Base-by-base conservation (phyloP, 345 rosid species). In the Cardamine resedifolia region DNA sequence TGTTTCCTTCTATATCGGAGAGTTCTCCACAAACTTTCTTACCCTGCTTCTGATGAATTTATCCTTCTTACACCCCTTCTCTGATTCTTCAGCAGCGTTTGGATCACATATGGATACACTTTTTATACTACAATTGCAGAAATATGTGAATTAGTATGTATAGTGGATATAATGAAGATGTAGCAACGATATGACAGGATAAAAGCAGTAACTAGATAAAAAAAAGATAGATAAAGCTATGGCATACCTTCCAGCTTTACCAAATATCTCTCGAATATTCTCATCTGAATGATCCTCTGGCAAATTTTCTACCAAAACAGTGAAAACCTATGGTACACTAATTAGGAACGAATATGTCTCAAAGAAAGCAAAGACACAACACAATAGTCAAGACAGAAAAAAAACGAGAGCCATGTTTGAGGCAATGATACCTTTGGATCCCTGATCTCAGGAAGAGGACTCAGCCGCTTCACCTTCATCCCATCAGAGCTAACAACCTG, bases 231-330 rank as follows among this genome's bases (percentile, higher is more conserved):
- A 7, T 30, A 33, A 50, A 50, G 7, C 10, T 36, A 60, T 68
- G 9, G 21, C 81, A 33, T 87, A 94, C 98, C 77, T 86, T 83
- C 98, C 98, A 53, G 85, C 95, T 79, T 78, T 86, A 23, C 85
- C 81, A 80, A 89, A 94, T 52, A 89, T 81, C 76, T 74, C 81
- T 58, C 68, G 70, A 49, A 94, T 81, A 75, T 88, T 91, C 80
- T 83, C 85, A 48, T 78, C 80, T 8, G 97, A 89, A 80, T 88
- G 95, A 84, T 91, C 93, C 67, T 81, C 88, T 14, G 98, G 98
- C 77, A 94, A 82, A 72, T 94, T 94, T 82, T 94, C 98, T 67
- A 88, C 93, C 86, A 94, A 78, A 76, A 91, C 98, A 78, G 96
- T 88, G 81, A 68, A 84, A 44, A 82, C 77, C 98, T 94, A 78